A percentile compares a stretch with the other conserved stretches of the same genome.
Evolutionary conservation across 129 eudicot species (phyloP).

Genomic region (Calendula officinalis): DNA sequence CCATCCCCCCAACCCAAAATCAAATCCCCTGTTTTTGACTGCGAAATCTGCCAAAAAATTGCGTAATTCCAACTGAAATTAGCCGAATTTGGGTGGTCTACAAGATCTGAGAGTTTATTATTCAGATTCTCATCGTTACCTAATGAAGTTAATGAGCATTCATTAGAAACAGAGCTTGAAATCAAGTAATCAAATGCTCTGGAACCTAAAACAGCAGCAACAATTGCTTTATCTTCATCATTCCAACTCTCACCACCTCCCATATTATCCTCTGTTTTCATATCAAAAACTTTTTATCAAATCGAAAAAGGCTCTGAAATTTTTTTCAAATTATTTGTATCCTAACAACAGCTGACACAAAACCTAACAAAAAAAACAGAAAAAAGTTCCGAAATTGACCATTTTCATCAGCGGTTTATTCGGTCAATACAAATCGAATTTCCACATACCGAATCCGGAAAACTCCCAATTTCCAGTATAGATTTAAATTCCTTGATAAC

Average conservation of each 20-base stretch:
- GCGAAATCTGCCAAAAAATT: slow-evolving; percentile 80
- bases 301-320: no score
- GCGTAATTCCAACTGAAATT: slow-evolving; percentile 92
- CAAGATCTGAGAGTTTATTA: slow-evolving; percentile 83
- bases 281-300: slow-evolving; percentile 6
- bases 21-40: slow-evolving; percentile 65
- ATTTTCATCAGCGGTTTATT: no score
- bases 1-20: slow-evolving; percentile 98
- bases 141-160: slow-evolving; percentile 57
- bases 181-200: slow-evolving; percentile 79
- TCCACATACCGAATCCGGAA: no score
- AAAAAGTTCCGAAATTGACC: no score
- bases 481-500: no score
- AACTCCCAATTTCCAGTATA: no score
- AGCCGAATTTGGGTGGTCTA: slow-evolving; percentile 53
- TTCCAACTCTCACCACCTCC: slow-evolving; percentile 50
- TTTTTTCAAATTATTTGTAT: no score
- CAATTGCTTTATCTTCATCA: slow-evolving; percentile 75
- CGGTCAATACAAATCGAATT: slow-evolving; percentile 10
- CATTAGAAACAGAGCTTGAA: slow-evolving; percentile 61
- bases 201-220: slow-evolving; percentile 64
- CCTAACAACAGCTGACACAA: no score
- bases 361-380: no score
- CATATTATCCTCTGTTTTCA: slow-evolving; percentile 50
- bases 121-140: slow-evolving; percentile 74